phyloP scores from a whole-genome alignment of 495 filamentous ascomycete genomes.

The Aspergillus wentii region DNA sequence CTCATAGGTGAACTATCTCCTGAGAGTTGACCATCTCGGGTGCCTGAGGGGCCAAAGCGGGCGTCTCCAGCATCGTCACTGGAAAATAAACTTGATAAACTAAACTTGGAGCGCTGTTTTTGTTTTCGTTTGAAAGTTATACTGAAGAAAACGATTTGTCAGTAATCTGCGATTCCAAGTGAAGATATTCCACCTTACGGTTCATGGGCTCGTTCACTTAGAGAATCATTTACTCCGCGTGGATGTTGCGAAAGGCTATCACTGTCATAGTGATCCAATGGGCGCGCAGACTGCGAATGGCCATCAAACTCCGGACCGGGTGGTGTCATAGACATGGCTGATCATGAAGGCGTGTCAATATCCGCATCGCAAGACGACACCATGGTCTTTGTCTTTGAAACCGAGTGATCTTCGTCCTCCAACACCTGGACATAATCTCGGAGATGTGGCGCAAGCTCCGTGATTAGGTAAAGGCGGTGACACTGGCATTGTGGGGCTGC shows the following conservation, averaged over 20 bases:
- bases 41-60: constrained; percentile 14
- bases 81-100: constrained; percentile 53
- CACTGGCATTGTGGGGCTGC: constrained; percentile 21
- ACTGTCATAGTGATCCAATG: constrained; percentile 3
- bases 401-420: background rate
- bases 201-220: constrained; percentile 43
- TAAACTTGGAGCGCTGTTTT: constrained; percentile 56
- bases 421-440: constrained; percentile 9
- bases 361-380: constrained; percentile 7
- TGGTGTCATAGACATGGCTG: constrained; percentile 11
- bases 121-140: constrained; percentile 83
- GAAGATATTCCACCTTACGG: constrained; percentile 23
- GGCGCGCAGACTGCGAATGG: constrained; percentile 7
- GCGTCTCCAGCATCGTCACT: constrained; percentile 21
- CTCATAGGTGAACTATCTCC: constrained; percentile 4
- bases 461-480: constrained; percentile 33
- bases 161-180: background rate
- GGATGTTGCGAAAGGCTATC: constrained; percentile 1
- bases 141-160: constrained; percentile 31
- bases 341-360: constrained; percentile 8
- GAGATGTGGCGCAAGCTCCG: constrained; percentile 26
- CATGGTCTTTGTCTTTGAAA: constrained; percentile 12
- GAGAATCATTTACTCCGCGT: constrained; percentile 38
- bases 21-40: constrained; percentile 16
- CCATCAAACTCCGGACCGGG: constrained; percentile 8